Conservation (phyloP, 2,329 filamentous ascomycete species). For the Leptodontidium sp. region DNA sequence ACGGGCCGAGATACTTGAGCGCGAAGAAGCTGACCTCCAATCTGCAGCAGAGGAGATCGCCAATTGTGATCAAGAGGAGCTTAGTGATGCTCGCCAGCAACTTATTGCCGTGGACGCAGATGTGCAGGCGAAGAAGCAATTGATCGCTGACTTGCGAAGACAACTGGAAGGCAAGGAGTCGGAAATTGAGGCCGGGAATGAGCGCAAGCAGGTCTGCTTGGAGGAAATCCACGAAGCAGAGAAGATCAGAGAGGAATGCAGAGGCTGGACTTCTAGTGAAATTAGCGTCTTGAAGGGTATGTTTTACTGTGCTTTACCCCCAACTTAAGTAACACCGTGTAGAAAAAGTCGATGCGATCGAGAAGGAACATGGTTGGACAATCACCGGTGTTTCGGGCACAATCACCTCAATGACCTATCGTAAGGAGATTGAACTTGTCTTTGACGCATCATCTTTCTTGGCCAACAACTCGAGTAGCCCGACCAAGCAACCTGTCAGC, state of each 20-base stretch:
- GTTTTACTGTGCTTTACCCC: conserved; percentile 33
- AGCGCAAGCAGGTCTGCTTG: conserved; percentile 73
- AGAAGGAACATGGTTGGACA: conserved; percentile 74
- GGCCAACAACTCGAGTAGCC: conserved; percentile 34
- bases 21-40: conserved; percentile 73
- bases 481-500: conserved; percentile 47
- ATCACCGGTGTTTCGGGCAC: conserved; percentile 70
- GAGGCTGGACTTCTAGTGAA: conserved; percentile 87
- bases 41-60: conserved; percentile 77
- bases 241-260: conserved; percentile 83
- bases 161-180: conserved; percentile 73
- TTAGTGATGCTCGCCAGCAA: conserved; percentile 75
- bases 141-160: conserved; percentile 71
- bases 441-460: conserved; percentile 73
- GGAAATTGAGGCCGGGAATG: conserved; percentile 66
- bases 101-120: conserved; percentile 71
- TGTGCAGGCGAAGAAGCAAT: conserved; percentile 72
- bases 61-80: conserved; percentile 81
- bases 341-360: conserved; percentile 72
- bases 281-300: conserved; percentile 80
- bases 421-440: conserved; percentile 74
- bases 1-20: conserved; percentile 66
- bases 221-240: conserved; percentile 85
- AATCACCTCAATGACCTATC: conserved; percentile 77
- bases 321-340: conserved; percentile 49